These are phyloP conservation scores for Cucumis cinereus DNA, from an alignment of 306 rosid species.

Conservation along the genomic window DNA sequence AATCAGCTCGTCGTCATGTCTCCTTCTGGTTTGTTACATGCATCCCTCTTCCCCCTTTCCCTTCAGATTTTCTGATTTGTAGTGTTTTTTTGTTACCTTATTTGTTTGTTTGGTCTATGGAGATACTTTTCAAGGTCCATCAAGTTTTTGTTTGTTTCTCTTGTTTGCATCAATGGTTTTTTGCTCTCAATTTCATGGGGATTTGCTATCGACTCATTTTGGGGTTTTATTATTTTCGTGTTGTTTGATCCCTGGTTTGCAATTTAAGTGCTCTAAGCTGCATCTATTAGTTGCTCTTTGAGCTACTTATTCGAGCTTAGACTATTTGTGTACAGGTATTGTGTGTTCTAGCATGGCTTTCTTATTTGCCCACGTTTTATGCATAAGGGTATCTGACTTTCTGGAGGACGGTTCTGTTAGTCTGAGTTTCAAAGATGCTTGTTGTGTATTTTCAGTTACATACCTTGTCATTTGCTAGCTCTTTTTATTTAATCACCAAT, in stretches of 20 bases:
- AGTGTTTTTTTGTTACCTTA: constrained; percentile 3
- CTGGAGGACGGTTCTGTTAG: neutral
- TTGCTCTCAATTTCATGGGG: neutral
- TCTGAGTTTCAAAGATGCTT: neutral
- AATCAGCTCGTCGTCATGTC: constrained; percentile 68
- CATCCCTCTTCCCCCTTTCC: neutral
- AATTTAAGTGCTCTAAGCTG: neutral
- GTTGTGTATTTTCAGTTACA: neutral
- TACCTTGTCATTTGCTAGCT: neutral
- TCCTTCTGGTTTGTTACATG: constrained; percentile 52
- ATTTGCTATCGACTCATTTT: neutral
- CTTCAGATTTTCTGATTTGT: neutral
- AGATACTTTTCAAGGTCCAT: too few relatives aligned
- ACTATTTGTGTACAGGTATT: neutral
- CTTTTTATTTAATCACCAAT: too few relatives aligned
- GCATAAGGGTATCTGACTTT: neutral
- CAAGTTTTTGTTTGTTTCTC: too few relatives aligned
- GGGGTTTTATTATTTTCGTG: neutral
- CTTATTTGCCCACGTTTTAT: neutral
- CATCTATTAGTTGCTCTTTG: neutral
- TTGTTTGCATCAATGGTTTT: too few relatives aligned
- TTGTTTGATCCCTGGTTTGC: neutral
- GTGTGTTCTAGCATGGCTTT: neutral
- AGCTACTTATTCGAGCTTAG: neutral
- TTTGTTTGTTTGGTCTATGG: neutral